Evolutionary conservation across 257 asterid species (phyloP), one percentile per base, ranked within the genome.

Genomic region (Echites panduratus): DNA sequence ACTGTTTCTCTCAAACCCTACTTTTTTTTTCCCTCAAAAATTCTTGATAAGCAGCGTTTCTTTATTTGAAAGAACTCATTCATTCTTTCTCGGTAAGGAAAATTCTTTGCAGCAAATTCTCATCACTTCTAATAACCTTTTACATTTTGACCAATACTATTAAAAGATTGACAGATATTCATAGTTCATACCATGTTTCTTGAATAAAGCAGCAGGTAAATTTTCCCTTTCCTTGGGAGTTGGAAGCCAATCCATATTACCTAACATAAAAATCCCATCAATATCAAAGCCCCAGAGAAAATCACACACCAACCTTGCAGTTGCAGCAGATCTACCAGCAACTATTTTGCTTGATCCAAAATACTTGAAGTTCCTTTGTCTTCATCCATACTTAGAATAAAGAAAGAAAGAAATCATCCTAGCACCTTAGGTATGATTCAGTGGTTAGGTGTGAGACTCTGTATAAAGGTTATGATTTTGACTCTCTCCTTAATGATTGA

Each of bases 261-360:
- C 8, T 11, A 41, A 6, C 1, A 64, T 20, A 19, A 19, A 62
- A 35, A 41, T 45, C 10, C 57, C 78, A 73, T 64, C 71, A 50
- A 76, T 49, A 68, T 77, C 81, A 10, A 56, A 17, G 61, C 74
- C 61, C 71, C 17, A 53, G 63, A 40, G 72, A 50, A 75, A 76
- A 65, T 61, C 48, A 41, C 72, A 59, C 52, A 84, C 91, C 93
- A 86, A 86, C 79, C 82, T 73, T 78, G 67, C 45, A 41, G 38
- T 14, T 50, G 57, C 43, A 56, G 83, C 20, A 65, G 84, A 75
- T 83, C 83, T 79, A 85, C 90, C 90, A 84, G 75, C 89, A 85
- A 77, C 76, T 74, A 72, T 77, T 66, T 89, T 86, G 97, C 95
- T 91, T 91, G 95, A 80, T 80, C 78, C 82, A 61, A 79, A 85